Percentiles rank a stretch among this genome's conserved stretches.
Evolutionary conservation across 306 rosid species (phyloP).

Genomic region (Rosa persica): DNA sequence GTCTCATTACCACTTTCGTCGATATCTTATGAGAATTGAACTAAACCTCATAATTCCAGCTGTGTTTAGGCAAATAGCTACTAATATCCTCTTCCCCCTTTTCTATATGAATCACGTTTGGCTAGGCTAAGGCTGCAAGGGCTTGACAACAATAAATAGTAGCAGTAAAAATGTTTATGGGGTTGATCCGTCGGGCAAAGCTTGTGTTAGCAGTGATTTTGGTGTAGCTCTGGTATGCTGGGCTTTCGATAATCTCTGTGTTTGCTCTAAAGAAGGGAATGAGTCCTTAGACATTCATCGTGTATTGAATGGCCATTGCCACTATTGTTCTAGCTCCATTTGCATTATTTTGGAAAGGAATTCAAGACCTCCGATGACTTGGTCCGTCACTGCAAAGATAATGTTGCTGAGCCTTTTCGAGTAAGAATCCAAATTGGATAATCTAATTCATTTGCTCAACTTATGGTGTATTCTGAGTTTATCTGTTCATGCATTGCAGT

Average conservation of each 20-base stretch:
- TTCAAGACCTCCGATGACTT: conserved; percentile 21
- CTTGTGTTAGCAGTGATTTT: conserved; percentile 25
- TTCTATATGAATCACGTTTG: not conserved
- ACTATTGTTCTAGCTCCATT: conserved; percentile 34
- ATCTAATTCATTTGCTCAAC: not conserved
- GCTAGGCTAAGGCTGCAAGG: not conserved
- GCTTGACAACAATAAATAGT: not conserved
- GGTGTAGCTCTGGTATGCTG: conserved; percentile 32
- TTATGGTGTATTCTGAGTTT: not conserved
- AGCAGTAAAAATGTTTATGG: not conserved
- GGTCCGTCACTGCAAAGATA: conserved; percentile 16
- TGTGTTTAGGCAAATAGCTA: not conserved
- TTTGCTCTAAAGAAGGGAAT: conserved; percentile 41
- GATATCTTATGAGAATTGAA: not conserved
- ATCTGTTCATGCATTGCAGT: conserved; percentile 16
- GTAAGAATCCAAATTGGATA: conserved; percentile 16
- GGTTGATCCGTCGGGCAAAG: conserved; percentile 17
- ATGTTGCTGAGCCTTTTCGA: conserved; percentile 29
- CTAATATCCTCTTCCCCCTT: not conserved
- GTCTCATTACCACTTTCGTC: not conserved
- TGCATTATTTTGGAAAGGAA: conserved; percentile 32
- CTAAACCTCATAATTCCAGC: not conserved
- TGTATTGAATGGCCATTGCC: conserved; percentile 37
- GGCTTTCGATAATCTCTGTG: conserved; percentile 28
- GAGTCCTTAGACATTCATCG: conserved; percentile 34